Percentiles rank a stretch among this genome's conserved stretches.
phyloP scores from a whole-genome alignment of 306 rosid genomes.

The Sphenostylis stenocarpa region DNA sequence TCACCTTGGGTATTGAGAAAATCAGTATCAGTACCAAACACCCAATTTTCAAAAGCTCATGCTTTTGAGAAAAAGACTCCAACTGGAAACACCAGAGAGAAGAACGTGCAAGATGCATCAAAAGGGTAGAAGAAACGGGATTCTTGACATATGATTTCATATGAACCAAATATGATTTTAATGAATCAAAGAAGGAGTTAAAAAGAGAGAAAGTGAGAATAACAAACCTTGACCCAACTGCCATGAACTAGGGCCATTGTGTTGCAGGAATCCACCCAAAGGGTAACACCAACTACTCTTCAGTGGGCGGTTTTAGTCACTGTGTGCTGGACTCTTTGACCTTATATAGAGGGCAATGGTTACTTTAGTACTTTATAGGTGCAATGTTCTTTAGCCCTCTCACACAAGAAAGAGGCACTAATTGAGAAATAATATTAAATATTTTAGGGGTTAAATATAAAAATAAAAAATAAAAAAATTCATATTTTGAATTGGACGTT shows the following conservation, averaged over 20 bases:
- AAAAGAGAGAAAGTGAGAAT: neutral
- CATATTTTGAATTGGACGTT: no score
- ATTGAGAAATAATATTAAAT: no score
- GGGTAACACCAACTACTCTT: neutral
- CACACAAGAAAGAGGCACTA: no score
- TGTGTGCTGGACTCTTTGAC: neutral
- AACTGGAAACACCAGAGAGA: neutral
- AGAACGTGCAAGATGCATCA: neutral
- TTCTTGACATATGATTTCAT: neutral
- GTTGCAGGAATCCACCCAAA: neutral
- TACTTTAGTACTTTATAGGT: neutral
- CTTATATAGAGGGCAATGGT: neutral
- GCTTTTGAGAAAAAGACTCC: neutral
- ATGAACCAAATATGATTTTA: neutral
- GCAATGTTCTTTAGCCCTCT: no score
- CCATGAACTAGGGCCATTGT: constrained; percentile 59
- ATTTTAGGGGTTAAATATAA: no score
- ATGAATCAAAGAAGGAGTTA: neutral
- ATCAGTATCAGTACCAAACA: neutral
- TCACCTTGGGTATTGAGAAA: neutral
- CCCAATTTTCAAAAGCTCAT: neutral
- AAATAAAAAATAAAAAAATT: no score
- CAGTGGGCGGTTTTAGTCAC: neutral
- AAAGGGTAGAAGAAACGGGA: neutral
- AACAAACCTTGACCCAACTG: constrained; percentile 71